These are phyloP conservation scores for Anisodus acutangulus DNA, from an alignment of 257 asterid genomes.

Conservation along the genomic window DNA sequence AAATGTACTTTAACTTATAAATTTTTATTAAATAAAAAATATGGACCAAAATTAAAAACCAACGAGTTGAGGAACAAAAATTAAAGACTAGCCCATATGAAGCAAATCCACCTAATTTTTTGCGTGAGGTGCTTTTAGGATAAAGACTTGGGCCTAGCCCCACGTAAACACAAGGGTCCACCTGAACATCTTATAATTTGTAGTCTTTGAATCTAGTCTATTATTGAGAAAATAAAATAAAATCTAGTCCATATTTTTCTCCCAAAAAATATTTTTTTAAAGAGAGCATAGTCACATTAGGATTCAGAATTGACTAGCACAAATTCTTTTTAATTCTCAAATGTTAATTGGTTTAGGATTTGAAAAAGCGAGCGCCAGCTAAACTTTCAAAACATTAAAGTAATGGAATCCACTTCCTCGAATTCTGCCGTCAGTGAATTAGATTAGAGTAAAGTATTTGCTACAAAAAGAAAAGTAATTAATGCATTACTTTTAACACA, in stretches of 20 bases:
- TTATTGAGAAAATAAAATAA: background rate
- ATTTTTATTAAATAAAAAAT: too few relatives aligned
- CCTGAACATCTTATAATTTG: background rate
- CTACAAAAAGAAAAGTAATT: background rate
- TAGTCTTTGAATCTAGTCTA: constrained; percentile 26
- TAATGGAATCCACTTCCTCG: constrained; percentile 13
- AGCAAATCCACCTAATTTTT: too few relatives aligned
- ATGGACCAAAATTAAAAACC: too few relatives aligned
- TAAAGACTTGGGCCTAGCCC: background rate
- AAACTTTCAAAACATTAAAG: background rate
- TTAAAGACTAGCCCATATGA: too few relatives aligned
- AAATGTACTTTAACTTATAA: too few relatives aligned
- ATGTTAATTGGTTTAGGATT: background rate
- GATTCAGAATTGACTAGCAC: background rate
- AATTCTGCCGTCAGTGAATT: background rate
- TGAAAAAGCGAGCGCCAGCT: background rate
- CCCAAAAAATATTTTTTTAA: background rate
- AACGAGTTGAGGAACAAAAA: too few relatives aligned
- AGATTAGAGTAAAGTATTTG: background rate
- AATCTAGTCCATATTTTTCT: background rate
- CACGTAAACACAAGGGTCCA: constrained; percentile 28
- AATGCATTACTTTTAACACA: background rate
- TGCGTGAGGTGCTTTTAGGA: too few relatives aligned
- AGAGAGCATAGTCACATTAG: background rate
- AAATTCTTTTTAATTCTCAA: background rate